phyloP scores from a whole-genome alignment of 805 yeast species.

The Wickerhamomyces hampshirensis region DNA sequence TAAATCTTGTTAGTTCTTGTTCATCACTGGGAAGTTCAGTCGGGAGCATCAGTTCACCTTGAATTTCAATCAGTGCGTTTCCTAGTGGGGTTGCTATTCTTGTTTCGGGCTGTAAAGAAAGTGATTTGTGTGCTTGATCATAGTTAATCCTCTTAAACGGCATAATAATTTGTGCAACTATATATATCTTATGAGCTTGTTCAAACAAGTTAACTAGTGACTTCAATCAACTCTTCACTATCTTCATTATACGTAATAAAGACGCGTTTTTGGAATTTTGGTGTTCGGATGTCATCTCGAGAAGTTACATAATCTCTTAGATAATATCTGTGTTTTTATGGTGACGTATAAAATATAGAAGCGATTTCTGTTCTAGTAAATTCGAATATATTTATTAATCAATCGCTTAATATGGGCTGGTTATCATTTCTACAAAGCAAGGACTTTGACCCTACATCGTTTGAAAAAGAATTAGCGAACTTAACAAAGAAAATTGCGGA shows the following conservation, averaged over 20 bases:
- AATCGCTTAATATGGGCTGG: constrained; percentile 16
- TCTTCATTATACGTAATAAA: too few relatives aligned
- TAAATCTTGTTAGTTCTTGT: constrained; percentile 26
- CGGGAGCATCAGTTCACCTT: constrained; percentile 63
- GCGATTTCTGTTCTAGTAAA: constrained; percentile 4
- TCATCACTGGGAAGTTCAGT: constrained; percentile 30
- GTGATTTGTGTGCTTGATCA: constrained; percentile 6
- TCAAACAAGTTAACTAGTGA: too few relatives aligned
- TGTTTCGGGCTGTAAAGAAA: neutral
- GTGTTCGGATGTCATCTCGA: constrained; percentile 13
- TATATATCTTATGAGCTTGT: too few relatives aligned
- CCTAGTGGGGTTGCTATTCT: constrained; percentile 48
- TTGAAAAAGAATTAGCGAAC: constrained; percentile 37
- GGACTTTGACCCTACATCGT: constrained; percentile 37
- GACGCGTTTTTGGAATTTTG: too few relatives aligned
- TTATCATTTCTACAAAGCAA: constrained; percentile 24
- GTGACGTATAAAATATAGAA: neutral
- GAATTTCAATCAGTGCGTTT: constrained; percentile 60
- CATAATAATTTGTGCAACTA: constrained; percentile 6
- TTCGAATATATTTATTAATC: constrained; percentile 3
- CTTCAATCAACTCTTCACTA: too few relatives aligned
- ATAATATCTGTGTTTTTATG: neutral
- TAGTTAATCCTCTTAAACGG: constrained; percentile 13
- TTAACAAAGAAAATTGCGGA: constrained; percentile 32
- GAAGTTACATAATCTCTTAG: constrained; percentile 7